phyloP scores from a whole-genome alignment of 352 stramenopile genomes.

The Phytophthora syringae region DNA sequence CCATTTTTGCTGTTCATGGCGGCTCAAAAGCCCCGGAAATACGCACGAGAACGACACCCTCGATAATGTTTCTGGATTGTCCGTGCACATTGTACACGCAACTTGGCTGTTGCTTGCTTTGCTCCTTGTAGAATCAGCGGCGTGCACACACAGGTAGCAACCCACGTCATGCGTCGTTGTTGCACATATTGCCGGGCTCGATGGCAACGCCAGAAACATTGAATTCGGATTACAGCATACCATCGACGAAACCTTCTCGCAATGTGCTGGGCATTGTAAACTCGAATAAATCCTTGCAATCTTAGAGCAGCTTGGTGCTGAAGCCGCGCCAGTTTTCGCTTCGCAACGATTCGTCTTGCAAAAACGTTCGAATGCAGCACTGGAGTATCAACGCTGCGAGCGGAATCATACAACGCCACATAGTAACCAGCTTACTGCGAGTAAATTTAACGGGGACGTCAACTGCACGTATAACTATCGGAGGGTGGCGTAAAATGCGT shows the following conservation, averaged over 20 bases:
- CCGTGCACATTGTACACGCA: constrained; percentile 35
- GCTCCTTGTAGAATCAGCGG: constrained; percentile 27
- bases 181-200: constrained; percentile 29
- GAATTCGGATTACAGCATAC: constrained; percentile 43
- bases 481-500: constrained; percentile 50
- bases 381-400: constrained; percentile 45
- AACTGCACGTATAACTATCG: constrained; percentile 39
- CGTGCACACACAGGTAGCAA: constrained; percentile 25
- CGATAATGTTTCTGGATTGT: constrained; percentile 57
- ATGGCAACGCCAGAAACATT: constrained; percentile 57
- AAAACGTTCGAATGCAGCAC: constrained; percentile 35
- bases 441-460: constrained; percentile 49
- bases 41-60: constrained; percentile 39
- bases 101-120: constrained; percentile 16
- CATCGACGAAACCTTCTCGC: constrained; percentile 31
- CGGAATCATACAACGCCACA: constrained; percentile 34
- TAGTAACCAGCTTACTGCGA: constrained; percentile 15
- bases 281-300: constrained; percentile 59
- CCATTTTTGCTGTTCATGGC: constrained; percentile 52
- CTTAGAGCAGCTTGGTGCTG: constrained; percentile 28
- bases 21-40: constrained; percentile 41
- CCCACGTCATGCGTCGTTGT: constrained; percentile 22
- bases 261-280: constrained; percentile 40
- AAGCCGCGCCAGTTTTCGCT: constrained; percentile 25
- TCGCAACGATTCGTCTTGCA: constrained; percentile 34